phyloP scores from a whole-genome alignment of 345 rosid genomes.

The Theobroma cacao region DNA sequence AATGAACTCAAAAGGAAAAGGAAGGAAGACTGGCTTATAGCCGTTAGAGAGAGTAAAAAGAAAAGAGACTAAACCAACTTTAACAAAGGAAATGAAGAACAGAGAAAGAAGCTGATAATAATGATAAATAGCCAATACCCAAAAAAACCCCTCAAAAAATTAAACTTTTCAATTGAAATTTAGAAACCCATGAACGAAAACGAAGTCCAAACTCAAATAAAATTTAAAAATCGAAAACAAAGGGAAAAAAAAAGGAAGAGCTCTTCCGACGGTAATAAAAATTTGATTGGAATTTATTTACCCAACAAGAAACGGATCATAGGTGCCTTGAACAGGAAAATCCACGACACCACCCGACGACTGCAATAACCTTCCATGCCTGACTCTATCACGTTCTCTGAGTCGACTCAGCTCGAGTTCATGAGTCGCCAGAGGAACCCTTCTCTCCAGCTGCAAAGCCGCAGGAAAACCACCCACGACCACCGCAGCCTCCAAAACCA shows the following conservation, averaged over 20 bases:
- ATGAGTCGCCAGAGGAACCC: slow-evolving; percentile 40
- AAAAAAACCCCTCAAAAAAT: background rate
- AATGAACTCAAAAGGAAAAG: background rate
- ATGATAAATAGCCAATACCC: background rate
- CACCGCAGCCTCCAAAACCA: slow-evolving; percentile 17
- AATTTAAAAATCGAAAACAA: background rate
- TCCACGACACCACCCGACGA: slow-evolving; percentile 58
- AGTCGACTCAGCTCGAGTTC: slow-evolving; percentile 55
- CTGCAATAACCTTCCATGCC: slow-evolving; percentile 87
- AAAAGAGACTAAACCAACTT: background rate
- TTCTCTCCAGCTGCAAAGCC: slow-evolving; percentile 56
- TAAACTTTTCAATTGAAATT: slow-evolving; percentile 3
- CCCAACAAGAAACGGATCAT: slow-evolving; percentile 88
- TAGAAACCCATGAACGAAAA: slow-evolving; percentile 2
- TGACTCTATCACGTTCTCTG: slow-evolving; percentile 54
- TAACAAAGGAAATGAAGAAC: background rate
- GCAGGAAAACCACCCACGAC: slow-evolving; percentile 50
- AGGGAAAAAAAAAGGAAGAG: background rate
- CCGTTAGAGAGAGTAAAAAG: background rate
- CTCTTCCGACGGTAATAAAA: background rate
- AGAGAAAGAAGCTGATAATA: background rate
- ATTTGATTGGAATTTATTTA: slow-evolving; percentile 24
- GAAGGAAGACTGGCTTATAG: slow-evolving; percentile 6
- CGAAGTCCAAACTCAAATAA: background rate
- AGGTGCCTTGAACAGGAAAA: slow-evolving; percentile 78